Conservation (phyloP, 1,139 yeast genomes). For the Debaryomyces coudertii region DNA sequence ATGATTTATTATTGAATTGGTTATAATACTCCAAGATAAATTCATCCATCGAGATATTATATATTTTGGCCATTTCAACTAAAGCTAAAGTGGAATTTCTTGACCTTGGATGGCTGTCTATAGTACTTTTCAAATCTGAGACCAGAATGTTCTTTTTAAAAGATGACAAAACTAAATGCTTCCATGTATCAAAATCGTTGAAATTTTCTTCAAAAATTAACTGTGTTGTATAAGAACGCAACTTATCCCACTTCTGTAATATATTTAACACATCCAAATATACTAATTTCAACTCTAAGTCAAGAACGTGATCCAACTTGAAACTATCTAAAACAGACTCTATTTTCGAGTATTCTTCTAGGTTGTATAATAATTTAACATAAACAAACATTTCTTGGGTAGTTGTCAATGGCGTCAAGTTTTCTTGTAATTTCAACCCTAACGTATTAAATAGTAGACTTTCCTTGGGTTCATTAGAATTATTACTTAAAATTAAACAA, state of each 20-base stretch:
- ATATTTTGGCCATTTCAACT: conserved; percentile 46
- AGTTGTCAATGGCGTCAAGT: conserved; percentile 41
- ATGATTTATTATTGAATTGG: conserved; percentile 52
- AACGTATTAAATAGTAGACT: conserved; percentile 54
- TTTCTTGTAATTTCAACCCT: conserved; percentile 57
- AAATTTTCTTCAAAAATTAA: conserved; percentile 48
- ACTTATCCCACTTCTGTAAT: conserved; percentile 41
- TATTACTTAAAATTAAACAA: conserved; percentile 34
- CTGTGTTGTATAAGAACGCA: conserved; percentile 35
- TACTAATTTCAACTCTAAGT: conserved; percentile 60
- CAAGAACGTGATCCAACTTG: conserved; percentile 43
- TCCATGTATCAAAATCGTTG: conserved; percentile 68
- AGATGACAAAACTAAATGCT: conserved; percentile 49
- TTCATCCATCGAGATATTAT: conserved; percentile 21
- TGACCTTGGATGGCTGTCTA: conserved; percentile 31
- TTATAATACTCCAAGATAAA: conserved; percentile 47
- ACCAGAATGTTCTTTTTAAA: conserved; percentile 28
- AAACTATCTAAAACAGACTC: conserved; percentile 32
- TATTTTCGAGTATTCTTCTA: conserved; percentile 33
- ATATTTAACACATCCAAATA: conserved; percentile 49
- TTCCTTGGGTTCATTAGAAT: conserved; percentile 35
- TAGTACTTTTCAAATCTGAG: conserved; percentile 28
- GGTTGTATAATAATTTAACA: conserved; percentile 46
- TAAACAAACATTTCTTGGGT: conserved; percentile 66
- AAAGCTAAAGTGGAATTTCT: conserved; percentile 62